Conservation (phyloP, 805 yeast species). For the Candida nemodendra region DNA sequence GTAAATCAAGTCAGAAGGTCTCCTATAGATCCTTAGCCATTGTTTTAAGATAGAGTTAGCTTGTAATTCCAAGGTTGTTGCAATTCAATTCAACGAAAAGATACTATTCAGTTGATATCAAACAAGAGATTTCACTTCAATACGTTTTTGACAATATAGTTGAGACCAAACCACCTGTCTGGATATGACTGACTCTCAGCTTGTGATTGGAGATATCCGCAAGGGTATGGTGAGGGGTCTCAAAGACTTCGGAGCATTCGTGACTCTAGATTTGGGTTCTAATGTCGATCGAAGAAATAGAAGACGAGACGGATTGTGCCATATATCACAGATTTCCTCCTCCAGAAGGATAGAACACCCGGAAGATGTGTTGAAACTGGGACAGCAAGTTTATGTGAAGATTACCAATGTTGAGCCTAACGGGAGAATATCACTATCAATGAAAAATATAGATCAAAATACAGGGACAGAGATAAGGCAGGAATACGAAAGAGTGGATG, state of each 20-base stretch:
- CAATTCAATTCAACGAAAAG: no score
- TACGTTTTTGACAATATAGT: no score
- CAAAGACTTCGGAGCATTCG: slow-evolving; percentile 77
- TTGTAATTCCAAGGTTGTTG: no score
- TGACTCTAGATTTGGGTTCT: slow-evolving; percentile 41
- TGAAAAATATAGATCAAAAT: slow-evolving; percentile 70
- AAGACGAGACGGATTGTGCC: slow-evolving; percentile 65
- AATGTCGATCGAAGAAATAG: slow-evolving; percentile 27
- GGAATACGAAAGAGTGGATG: background rate
- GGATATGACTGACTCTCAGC: slow-evolving; percentile 27
- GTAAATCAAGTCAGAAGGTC: no score
- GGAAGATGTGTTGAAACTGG: slow-evolving; percentile 50
- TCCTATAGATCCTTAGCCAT: no score
- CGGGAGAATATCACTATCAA: slow-evolving; percentile 56
- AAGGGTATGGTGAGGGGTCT: slow-evolving; percentile 60
- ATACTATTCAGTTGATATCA: no score
- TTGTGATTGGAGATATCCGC: slow-evolving; percentile 48
- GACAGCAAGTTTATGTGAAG: slow-evolving; percentile 66
- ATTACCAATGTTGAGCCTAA: slow-evolving; percentile 43
- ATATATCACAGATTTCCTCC: slow-evolving; percentile 62
- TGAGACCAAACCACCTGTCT: no score
- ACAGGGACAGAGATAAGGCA: slow-evolving; percentile 44
- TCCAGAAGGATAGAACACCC: slow-evolving; percentile 54
- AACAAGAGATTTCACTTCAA: no score
- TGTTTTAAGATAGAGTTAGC: no score